A percentile compares a stretch with the other conserved stretches of the same genome.
Conservation (phyloP, 2,329 filamentous ascomycete species). For the Celoporthe dispersa region DNA sequence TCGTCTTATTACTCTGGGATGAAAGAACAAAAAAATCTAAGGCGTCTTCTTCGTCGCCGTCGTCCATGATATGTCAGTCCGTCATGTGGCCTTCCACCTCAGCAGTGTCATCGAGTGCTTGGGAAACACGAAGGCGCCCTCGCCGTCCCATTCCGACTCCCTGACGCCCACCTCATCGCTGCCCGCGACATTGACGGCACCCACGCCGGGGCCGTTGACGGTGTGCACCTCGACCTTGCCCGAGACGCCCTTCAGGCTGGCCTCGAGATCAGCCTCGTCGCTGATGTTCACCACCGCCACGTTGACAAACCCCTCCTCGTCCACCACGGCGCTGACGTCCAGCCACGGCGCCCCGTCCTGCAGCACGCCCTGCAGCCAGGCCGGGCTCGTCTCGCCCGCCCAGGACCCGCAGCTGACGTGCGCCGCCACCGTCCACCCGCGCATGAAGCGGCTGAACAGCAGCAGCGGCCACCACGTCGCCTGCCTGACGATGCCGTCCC, state of each 20-base stretch:
- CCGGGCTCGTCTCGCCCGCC: conserved; percentile 66
- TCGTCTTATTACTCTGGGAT: background rate
- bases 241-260: conserved; percentile 60
- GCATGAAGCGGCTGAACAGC: conserved; percentile 74
- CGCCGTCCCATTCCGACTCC: conserved; percentile 65
- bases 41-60: background rate
- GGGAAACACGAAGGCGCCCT: conserved; percentile 66
- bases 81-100: conserved; percentile 45
- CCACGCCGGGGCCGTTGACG: conserved; percentile 61
- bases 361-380: conserved; percentile 67
- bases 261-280: conserved; percentile 62
- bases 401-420: conserved; percentile 69
- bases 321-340: conserved; percentile 67
- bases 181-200: conserved; percentile 64
- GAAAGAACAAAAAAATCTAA: too few species aligned
- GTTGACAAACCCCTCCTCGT: conserved; percentile 62
- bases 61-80: background rate
- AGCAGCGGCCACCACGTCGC: conserved; percentile 76
- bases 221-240: conserved; percentile 63
- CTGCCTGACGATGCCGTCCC: conserved; percentile 68
- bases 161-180: conserved; percentile 60
- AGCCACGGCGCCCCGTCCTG: conserved; percentile 69
- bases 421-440: conserved; percentile 68
- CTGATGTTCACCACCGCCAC: conserved; percentile 76
- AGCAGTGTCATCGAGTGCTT: conserved; percentile 74